Base-by-base conservation (phyloP, 257 asterid genomes). In the Solanum corneliomulleri region DNA sequence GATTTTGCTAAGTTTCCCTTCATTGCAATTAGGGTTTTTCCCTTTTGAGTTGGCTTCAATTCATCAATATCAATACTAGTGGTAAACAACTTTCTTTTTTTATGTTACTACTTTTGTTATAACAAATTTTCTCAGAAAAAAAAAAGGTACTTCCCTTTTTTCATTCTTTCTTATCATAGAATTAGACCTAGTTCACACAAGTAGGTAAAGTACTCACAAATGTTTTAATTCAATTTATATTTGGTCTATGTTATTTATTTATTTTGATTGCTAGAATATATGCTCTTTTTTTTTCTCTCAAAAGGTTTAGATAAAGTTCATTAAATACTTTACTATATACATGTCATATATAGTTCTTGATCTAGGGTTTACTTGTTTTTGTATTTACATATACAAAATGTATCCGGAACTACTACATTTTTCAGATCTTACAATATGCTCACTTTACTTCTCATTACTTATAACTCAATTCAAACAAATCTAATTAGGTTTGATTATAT, bases 11-110 rank as follows among this genome's bases (percentile, higher is more conserved):
- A 78, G 62, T 60, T 16, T 37, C 76, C 56, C 83, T 60, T 64
- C 87, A 56, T 56, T 86, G 64, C 84, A 83, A 89, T 58, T 90
- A 90, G 92, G 92, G 90, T 89, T 90, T 90, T 85, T 90, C 87
- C 82, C 85, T 76, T 68, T 2, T 84, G 45, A 62, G 82, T 56
- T 89, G 78, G 80, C 76, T 49, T 47, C 64, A 56, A 56, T 56
- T 56, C 85, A 80, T 80, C 68, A 80, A 21, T 39, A 69, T 20
- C 64, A 56, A 64, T n/a, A 49, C 66, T 80, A 80, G 69, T 49
- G 68, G 85, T 47, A 80, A 56, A 47, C 31, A 33, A 69, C 70
- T 64, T 70, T 69, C 14, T 7, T 14, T 80, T 29, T 29, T 80
- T 78, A 58, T 45, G 18, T 49, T 29, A 10, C 29, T 80, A 75